Base-by-base conservation (phyloP, 2,329 filamentous ascomycete genomes). In the Colletotrichum limetticola region DNA sequence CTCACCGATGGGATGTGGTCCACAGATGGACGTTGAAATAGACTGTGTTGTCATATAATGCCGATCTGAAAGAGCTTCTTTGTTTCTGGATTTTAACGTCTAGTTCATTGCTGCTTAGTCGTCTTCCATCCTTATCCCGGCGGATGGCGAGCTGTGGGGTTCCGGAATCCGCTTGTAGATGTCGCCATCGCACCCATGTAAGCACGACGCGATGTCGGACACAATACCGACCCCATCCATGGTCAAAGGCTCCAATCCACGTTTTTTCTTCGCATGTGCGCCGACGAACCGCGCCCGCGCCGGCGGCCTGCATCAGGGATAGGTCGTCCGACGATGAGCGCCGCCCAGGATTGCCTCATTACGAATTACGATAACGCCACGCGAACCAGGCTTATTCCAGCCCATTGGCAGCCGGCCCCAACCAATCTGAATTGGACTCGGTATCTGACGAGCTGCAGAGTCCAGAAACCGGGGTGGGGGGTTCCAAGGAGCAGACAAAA, bases 171-270 rank as follows among this genome's bases (percentile, higher is more conserved):
- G 42, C 69, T 53, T 14, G 46, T 8, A 37, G 66, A 72, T 69
- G 69, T 72, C 69, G 69, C 66, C 58, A 72, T 69, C 58, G 69
- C 24, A 72, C 59, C 69, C 69, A 59, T 69, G 69, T 26, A 72
- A 72, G 69, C 69, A 72, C 59, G 69, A 58, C 37, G 69, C 26
- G 59, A 72, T 46, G 53, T 49, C 53, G 69, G 69, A 24, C 52
- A 30, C 32, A 61, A 62, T 12, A 22, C 57, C 68, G 57, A 53
- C 26, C 63, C 63, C 64, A 61, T 55, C 46, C n/a, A 19, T 5
- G 8, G 19, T 42, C 22, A 16, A 49, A 30, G 37, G 4, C 5
- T 32, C 58, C 24, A 24, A 12, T 37, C 64, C 64, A 68, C 68
- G 68, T 62, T 68, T 71, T 46, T 28, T 49, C 49, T 57, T 56